Evolutionary conservation across 2,329 filamentous ascomycete genomes (phyloP), one percentile per base, ranked within the genome.

Genomic region (Triangularia setosa): DNA sequence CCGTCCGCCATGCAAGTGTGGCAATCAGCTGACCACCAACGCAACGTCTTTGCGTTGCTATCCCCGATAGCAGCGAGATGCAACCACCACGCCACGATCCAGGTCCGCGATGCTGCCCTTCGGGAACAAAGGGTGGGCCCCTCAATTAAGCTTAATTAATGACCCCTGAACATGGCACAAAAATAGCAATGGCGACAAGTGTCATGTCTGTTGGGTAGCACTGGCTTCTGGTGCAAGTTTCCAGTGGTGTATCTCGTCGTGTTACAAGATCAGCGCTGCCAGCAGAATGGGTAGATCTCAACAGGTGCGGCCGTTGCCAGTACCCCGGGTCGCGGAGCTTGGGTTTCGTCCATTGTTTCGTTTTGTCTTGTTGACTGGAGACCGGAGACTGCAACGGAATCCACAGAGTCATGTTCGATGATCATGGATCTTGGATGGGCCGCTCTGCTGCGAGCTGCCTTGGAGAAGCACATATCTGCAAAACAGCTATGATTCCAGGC

Each of bases 61-160:
- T 48, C 57, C 61, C 54, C 60, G 60, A 62, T 35, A 35, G 54
- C 48, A 62, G 54, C 65, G 58, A 64, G 60, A 65, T 64, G 61
- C 54, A 65, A 61, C 62, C 60, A 66, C 62, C 40, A 53, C 24
- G 62, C 65, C 67, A 63, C 59, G 58, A 64, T 60, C 65, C 64
- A 67, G 70, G 66, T 64, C 67, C 48, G 62, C 60, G 53, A 64
- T 62, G 65, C 44, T 63, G 61, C 54, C 64, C 25, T 62, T 62
- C 62, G 63, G 65, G 61, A 68, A 65, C 56, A n/a, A 28, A 18
- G 35, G 59, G 65, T 64, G 67, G 63, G 53, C 35, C 65, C 66
- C 52, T 59, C 69, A 74, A 75, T 75, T 72, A 76, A 76, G 73
- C 74, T 76, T 74, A 78, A 77, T 77, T 65, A 75, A 75, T 63